Evolutionary conservation across 2,329 filamentous ascomycete species (phyloP).

Genomic region (Stagonosporopsis chrysanthemi): DNA sequence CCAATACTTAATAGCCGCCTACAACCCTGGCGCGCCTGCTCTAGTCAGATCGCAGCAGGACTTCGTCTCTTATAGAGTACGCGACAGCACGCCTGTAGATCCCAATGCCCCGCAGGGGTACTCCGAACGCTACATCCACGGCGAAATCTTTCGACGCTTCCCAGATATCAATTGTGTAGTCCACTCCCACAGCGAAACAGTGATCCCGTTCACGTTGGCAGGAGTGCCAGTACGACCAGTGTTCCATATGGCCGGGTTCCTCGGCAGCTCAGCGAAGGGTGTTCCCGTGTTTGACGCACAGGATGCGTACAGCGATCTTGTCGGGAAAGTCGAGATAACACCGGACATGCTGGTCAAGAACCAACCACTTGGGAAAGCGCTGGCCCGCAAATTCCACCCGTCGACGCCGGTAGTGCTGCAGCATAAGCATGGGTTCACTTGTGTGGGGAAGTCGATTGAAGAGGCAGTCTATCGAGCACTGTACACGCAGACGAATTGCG

Average conservation of each 20-base stretch:
- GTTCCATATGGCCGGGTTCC: slow-evolving; percentile 53
- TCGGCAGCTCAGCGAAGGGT: slow-evolving; percentile 30
- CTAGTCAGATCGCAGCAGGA: slow-evolving; percentile 55
- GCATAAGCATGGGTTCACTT: slow-evolving; percentile 56
- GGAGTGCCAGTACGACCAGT: slow-evolving; percentile 41
- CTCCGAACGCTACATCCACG: slow-evolving; percentile 55
- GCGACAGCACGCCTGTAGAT: slow-evolving; percentile 53
- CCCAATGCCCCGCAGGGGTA: slow-evolving; percentile 49
- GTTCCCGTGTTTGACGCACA: slow-evolving; percentile 26
- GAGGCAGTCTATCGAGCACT: slow-evolving; percentile 53
- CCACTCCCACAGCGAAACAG: slow-evolving; percentile 51
- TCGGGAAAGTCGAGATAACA: slow-evolving; percentile 15
- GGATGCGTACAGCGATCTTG: slow-evolving; percentile 35
- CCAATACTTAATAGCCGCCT: slow-evolving; percentile 59
- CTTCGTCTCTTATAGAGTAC: slow-evolving; percentile 57
- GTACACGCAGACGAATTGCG: slow-evolving; percentile 48
- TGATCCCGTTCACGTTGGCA: slow-evolving; percentile 51
- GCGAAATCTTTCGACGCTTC: slow-evolving; percentile 50
- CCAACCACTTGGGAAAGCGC: slow-evolving; percentile 27
- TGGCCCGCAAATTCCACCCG: slow-evolving; percentile 28
- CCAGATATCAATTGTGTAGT: slow-evolving; percentile 51
- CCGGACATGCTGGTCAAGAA: slow-evolving; percentile 42
- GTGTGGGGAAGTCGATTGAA: slow-evolving; percentile 48
- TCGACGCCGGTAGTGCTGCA: slow-evolving; percentile 46
- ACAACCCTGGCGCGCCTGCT: slow-evolving; percentile 55